Evolutionary conservation across 805 yeast species (phyloP).

Genomic region (Vanderwaltozyma tropicalis): DNA sequence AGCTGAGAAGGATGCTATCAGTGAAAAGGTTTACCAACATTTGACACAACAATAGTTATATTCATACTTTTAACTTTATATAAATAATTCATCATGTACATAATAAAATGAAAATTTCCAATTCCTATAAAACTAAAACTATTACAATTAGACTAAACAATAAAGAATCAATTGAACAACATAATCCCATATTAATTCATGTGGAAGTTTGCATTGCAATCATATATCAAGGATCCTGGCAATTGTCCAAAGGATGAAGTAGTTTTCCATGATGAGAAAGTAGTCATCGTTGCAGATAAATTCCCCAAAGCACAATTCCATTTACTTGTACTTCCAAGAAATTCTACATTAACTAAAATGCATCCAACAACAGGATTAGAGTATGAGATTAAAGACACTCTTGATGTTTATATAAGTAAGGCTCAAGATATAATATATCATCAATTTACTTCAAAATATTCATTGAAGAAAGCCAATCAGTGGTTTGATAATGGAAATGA

Average conservation of each 20-base stretch:
- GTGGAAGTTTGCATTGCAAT: conserved; percentile 38
- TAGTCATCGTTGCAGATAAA: conserved; percentile 46
- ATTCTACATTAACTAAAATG: conserved; percentile 28
- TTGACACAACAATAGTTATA: neutral
- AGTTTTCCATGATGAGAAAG: conserved; percentile 40
- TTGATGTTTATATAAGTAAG: conserved; percentile 27
- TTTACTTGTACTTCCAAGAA: conserved; percentile 49
- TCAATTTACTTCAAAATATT: conserved; percentile 8
- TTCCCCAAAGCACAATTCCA: conserved; percentile 59
- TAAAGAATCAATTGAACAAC: neutral
- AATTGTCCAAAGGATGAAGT: conserved; percentile 28
- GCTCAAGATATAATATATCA: conserved; percentile 25
- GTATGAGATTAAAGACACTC: conserved; percentile 28
- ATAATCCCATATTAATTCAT: conserved; percentile 11
- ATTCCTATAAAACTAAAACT: neutral
- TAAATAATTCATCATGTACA: neutral
- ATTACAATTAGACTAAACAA: neutral
- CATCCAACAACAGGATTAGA: conserved; percentile 43
- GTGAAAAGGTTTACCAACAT: conserved; percentile 18
- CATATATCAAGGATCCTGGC: conserved; percentile 41
- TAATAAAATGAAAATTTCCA: neutral
- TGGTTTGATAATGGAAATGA: conserved; percentile 11
- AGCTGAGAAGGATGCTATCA: conserved; percentile 36
- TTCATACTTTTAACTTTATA: too few relatives aligned
- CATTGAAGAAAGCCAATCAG: conserved; percentile 5